Evolutionary conservation across 2,329 filamentous ascomycete species (phyloP).

Genomic region (Amauroascus niger): DNA sequence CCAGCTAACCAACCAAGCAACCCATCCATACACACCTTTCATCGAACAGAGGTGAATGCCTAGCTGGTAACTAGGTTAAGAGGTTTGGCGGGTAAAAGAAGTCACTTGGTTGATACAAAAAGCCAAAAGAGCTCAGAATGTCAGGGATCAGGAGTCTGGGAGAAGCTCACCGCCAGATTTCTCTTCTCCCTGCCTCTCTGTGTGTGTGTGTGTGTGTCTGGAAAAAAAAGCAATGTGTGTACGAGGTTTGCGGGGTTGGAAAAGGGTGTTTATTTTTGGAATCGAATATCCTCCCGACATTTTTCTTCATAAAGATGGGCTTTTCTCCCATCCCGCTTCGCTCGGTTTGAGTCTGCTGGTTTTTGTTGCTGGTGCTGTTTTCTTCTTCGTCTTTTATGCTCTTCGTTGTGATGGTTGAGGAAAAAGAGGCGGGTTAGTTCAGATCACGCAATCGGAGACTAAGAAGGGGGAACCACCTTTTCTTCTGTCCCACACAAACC

Average conservation of each 20-base stretch:
- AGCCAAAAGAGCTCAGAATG: background rate
- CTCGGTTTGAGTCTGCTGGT: background rate
- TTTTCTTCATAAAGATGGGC: background rate
- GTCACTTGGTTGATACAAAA: too few relatives aligned
- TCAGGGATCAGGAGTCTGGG: background rate
- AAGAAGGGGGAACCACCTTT: background rate
- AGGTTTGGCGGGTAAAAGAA: too few relatives aligned
- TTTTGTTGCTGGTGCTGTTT: background rate
- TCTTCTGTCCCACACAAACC: background rate
- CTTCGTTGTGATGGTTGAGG: background rate
- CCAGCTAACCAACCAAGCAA: too few relatives aligned
- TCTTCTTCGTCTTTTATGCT: background rate
- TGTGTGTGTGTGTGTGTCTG: too few relatives aligned
- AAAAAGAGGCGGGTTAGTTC: too few relatives aligned
- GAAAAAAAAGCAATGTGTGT: background rate
- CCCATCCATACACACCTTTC: too few relatives aligned
- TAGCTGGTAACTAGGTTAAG: too few relatives aligned
- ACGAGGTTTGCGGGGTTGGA: background rate
- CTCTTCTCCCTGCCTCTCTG: too few relatives aligned
- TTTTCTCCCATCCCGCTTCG: background rate
- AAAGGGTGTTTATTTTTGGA: background rate
- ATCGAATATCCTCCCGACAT: background rate
- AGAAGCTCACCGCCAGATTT: background rate
- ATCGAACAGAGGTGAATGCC: too few relatives aligned
- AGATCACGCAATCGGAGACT: constrained; percentile 7